Evolutionary conservation across 805 yeast species (phyloP).

Genomic region (Pichia californica): DNA sequence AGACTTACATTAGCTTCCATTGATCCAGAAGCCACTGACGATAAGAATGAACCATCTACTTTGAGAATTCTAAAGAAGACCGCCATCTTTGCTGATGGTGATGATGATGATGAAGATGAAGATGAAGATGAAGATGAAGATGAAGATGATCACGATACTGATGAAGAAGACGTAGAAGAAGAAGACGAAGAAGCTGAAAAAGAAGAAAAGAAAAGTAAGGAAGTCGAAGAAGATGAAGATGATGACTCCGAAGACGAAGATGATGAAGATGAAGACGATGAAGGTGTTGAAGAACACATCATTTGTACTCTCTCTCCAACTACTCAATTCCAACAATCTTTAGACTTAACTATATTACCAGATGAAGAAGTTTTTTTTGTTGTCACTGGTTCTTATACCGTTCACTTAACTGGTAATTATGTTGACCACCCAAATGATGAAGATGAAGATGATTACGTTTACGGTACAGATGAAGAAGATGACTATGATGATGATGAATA

Average conservation of each 20-base stretch:
- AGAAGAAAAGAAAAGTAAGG: constrained; percentile 43
- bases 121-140: constrained; percentile 31
- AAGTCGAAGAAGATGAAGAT: constrained; percentile 31
- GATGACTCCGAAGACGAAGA: constrained; percentile 46
- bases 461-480: constrained; percentile 40
- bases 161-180: constrained; percentile 25
- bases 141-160: constrained; percentile 23
- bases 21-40: constrained; percentile 84
- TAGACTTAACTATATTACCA: constrained; percentile 86
- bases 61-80: constrained; percentile 78
- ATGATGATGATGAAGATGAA: constrained; percentile 39
- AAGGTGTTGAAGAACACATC: constrained; percentile 76
- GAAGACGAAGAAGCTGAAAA: constrained; percentile 31
- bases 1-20: constrained; percentile 93
- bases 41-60: constrained; percentile 77
- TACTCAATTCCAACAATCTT: constrained; percentile 77
- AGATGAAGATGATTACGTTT: constrained; percentile 46
- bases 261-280: constrained; percentile 57
- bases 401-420: constrained; percentile 91
- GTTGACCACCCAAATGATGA: constrained; percentile 91
- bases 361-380: constrained; percentile 92
- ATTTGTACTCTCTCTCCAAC: constrained; percentile 88
- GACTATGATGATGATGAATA: constrained; percentile 51
- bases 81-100: constrained; percentile 35
- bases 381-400: constrained; percentile 91